Evolutionary conservation across 1,284 basidiomycete genomes (phyloP).

Genomic region (Coriolopsis trogii): DNA sequence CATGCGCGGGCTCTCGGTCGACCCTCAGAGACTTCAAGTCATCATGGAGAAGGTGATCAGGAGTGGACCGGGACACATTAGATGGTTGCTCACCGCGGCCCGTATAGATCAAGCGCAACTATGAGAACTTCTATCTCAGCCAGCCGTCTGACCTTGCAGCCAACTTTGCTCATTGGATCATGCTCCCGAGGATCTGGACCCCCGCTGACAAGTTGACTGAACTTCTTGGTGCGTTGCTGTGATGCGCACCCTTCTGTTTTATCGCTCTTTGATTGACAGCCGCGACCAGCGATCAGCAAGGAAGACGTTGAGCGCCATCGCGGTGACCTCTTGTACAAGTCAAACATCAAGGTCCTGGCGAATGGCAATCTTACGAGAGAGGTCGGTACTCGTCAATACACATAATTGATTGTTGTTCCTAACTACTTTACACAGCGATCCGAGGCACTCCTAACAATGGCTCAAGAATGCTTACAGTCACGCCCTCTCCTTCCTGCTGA

Average conservation of each 20-base stretch:
- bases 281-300: constrained; percentile 16
- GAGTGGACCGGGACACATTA: too few species aligned
- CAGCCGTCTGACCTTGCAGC: constrained; percentile 33
- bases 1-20: constrained; percentile 23
- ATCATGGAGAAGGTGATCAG: constrained; percentile 31
- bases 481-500: constrained; percentile 24
- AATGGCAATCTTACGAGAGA: constrained; percentile 30
- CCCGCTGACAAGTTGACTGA: constrained; percentile 32
- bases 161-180: constrained; percentile 22
- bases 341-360: constrained; percentile 27
- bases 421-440: constrained; percentile 3
- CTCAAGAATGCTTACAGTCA: constrained; percentile 22
- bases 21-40: constrained; percentile 29
- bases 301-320: constrained; percentile 30
- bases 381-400: constrained; percentile 7
- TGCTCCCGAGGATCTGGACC: constrained; percentile 31
- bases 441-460: constrained; percentile 7
- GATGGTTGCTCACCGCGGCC: too few species aligned
- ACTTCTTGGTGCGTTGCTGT: constrained; percentile 9
- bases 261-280: neutral
- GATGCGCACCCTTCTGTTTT: too few species aligned
- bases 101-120: constrained; percentile 26
- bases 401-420: neutral
- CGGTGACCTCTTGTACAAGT: constrained; percentile 28
- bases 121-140: constrained; percentile 34